Percentiles rank a stretch among this genome's conserved stretches.
Evolutionary conservation across 768 basidiomycete species (phyloP).

Genomic region (Lactarius sp.): DNA sequence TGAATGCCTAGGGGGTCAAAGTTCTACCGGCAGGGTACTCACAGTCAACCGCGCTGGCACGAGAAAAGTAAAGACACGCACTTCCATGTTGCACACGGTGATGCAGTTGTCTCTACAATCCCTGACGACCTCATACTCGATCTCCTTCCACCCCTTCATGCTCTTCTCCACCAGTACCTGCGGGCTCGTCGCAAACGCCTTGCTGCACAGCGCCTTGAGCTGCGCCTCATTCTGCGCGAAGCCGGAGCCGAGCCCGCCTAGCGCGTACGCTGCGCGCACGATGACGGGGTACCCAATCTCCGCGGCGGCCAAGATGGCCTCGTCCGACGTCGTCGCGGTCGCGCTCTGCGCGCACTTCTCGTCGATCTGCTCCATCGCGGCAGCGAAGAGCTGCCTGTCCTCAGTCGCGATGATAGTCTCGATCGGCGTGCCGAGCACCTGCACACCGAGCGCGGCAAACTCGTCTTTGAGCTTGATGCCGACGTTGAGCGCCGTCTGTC

Average conservation of each 20-base stretch:
- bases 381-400: constrained; percentile 90
- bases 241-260: constrained; percentile 92
- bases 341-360: constrained; percentile 90
- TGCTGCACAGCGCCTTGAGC: constrained; percentile 80
- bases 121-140: constrained; percentile 97
- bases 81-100: constrained; percentile 99
- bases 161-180: constrained; percentile 99
- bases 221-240: constrained; percentile 95
- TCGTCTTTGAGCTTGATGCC: constrained; percentile 98
- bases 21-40: constrained; percentile 53
- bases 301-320: constrained; percentile 77
- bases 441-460: constrained; percentile 81
- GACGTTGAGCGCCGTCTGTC: constrained; percentile 94
- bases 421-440: constrained; percentile 95
- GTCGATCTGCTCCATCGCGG: constrained; percentile 92
- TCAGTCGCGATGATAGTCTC: constrained; percentile 97
- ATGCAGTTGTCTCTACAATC: constrained; percentile 99
- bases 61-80: constrained; percentile 36
- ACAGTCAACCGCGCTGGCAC: not conserved
- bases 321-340: constrained; percentile 83
- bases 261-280: constrained; percentile 92
- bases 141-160: constrained; percentile 99
- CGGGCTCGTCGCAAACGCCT: constrained; percentile 96
- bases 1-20: constrained; percentile 98
- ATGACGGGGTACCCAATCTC: constrained; percentile 94